Evolutionary conservation across 305 asterid genomes (phyloP).

Genomic region (Rubia peregrina): DNA sequence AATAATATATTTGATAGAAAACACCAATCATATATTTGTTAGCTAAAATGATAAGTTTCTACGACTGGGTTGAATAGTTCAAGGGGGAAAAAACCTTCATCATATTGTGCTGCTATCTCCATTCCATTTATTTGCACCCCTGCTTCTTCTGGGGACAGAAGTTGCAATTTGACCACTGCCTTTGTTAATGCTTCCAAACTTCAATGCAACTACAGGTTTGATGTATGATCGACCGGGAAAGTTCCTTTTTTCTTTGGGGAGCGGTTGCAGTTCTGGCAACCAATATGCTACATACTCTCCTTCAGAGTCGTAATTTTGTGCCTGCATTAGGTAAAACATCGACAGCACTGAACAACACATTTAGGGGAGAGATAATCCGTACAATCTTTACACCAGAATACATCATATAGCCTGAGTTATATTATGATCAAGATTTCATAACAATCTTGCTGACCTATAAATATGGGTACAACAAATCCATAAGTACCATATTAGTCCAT

Average conservation of each 20-base stretch:
- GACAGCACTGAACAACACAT: neutral
- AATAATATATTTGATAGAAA: no score
- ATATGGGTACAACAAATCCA: no score
- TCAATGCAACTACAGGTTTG: slow-evolving; percentile 64
- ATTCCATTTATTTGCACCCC: slow-evolving; percentile 3
- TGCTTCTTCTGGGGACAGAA: neutral
- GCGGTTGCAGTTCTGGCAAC: slow-evolving; percentile 57
- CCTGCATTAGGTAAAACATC: slow-evolving; percentile 34
- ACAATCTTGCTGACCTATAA: no score
- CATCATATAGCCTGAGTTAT: neutral
- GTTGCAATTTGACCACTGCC: slow-evolving; percentile 19
- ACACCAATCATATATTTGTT: no score
- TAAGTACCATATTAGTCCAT: no score
- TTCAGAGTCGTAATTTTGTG: slow-evolving; percentile 79
- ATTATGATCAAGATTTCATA: no score
- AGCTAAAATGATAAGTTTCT: no score
- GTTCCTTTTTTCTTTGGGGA: slow-evolving; percentile 67
- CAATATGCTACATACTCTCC: slow-evolving; percentile 81
- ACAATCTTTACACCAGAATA: neutral
- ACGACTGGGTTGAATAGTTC: no score
- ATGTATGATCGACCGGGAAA: slow-evolving; percentile 57
- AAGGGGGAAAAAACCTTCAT: neutral
- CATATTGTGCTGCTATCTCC: neutral
- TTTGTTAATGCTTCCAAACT: slow-evolving; percentile 43
- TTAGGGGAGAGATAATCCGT: neutral